A percentile compares a stretch with the other conserved stretches of the same genome.
Evolutionary conservation across 2,329 filamentous ascomycete species (phyloP).

Genomic region (Fusarium aywerte): DNA sequence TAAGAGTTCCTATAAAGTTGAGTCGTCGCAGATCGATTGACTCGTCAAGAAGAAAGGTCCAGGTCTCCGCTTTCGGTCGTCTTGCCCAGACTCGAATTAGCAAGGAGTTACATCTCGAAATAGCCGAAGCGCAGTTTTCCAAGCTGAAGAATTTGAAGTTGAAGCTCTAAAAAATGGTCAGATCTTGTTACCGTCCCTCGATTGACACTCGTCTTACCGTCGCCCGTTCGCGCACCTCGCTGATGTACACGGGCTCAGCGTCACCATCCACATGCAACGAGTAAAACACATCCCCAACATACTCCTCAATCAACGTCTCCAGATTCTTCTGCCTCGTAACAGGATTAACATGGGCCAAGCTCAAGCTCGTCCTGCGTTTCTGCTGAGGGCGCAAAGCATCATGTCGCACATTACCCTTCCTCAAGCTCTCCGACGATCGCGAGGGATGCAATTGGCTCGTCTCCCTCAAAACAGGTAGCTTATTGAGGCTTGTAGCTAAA

Average conservation of each 20-base stretch:
- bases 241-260: slow-evolving; percentile 85
- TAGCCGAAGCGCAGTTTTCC: slow-evolving; percentile 66
- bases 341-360: slow-evolving; percentile 59
- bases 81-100: slow-evolving; percentile 80
- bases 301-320: slow-evolving; percentile 75
- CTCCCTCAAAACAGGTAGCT: slow-evolving; percentile 65
- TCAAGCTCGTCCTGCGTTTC: slow-evolving; percentile 61
- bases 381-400: slow-evolving; percentile 55
- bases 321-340: slow-evolving; percentile 76
- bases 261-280: slow-evolving; percentile 77
- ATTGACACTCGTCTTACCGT: slow-evolving; percentile 61
- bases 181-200: neutral
- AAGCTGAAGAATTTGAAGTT: slow-evolving; percentile 89
- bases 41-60: slow-evolving; percentile 75
- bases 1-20: slow-evolving; percentile 80
- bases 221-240: slow-evolving; percentile 80
- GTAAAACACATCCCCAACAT: slow-evolving; percentile 90
- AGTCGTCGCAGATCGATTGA: slow-evolving; percentile 76
- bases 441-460: slow-evolving; percentile 63
- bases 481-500: slow-evolving; percentile 75
- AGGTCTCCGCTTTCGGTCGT: slow-evolving; percentile 62
- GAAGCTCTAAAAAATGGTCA: slow-evolving; percentile 71
- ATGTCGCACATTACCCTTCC: slow-evolving; percentile 46
- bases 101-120: slow-evolving; percentile 73
- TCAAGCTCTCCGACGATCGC: slow-evolving; percentile 64